phyloP scores from a whole-genome alignment of 768 basidiomycete species.

The Naganishia kalamii region DNA sequence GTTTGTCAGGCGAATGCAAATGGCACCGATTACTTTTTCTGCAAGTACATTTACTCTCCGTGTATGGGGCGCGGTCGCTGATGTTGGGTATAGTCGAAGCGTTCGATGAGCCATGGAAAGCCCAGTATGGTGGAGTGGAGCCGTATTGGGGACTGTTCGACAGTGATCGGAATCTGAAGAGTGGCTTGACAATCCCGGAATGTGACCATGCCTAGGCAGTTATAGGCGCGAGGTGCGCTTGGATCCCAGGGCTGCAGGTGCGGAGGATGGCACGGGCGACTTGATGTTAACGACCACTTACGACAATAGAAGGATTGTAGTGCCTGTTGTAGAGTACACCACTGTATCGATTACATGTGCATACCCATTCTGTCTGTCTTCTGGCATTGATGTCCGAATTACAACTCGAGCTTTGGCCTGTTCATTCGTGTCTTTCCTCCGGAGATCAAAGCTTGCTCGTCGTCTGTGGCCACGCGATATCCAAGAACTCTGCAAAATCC shows the following conservation, averaged over 20 bases:
- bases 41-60: neutral
- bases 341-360: no score
- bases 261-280: no score
- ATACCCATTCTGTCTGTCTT: no score
- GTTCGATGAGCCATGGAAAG: slow-evolving; percentile 79
- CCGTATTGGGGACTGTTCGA: slow-evolving; percentile 65
- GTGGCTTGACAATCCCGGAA: slow-evolving; percentile 42
- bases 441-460: slow-evolving; percentile 26
- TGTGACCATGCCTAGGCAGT: slow-evolving; percentile 30
- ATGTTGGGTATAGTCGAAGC: slow-evolving; percentile 49
- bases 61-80: neutral
- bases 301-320: no score
- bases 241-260: no score
- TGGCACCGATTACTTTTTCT: slow-evolving; percentile 76
- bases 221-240: no score
- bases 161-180: slow-evolving; percentile 49
- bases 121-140: slow-evolving; percentile 75
- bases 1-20: slow-evolving; percentile 80
- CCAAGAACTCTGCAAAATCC: slow-evolving; percentile 43
- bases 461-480: slow-evolving; percentile 31
- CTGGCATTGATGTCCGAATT: no score
- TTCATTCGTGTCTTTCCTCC: no score
- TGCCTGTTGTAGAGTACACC: no score
- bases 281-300: no score
- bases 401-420: no score